Evolutionary conservation across 2,329 filamentous ascomycete genomes (phyloP).

Genomic region (Colletotrichum orbiculare): DNA sequence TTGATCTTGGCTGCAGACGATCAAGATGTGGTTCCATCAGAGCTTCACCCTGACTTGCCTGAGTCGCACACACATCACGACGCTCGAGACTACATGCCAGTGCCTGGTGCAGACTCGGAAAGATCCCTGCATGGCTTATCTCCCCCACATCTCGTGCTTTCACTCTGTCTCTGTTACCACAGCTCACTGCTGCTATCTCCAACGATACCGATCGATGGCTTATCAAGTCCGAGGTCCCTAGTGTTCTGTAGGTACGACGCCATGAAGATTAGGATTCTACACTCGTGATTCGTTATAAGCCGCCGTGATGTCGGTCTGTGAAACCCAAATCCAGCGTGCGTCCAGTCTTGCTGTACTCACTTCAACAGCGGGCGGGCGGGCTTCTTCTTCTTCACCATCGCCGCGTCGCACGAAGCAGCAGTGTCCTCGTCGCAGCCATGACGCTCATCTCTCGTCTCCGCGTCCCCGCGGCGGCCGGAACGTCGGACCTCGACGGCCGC

Average conservation of each 20-base stretch:
- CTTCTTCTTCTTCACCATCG: neutral
- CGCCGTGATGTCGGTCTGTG: neutral
- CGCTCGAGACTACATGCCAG: no score
- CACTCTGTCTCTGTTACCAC: neutral
- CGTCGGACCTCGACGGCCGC: slow-evolving; percentile 38
- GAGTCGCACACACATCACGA: no score
- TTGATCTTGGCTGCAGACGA: no score
- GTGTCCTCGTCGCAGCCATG: slow-evolving; percentile 4
- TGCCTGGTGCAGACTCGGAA: neutral
- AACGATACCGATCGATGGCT: slow-evolving; percentile 7
- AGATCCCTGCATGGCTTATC: slow-evolving; percentile 31
- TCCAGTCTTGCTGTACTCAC: no score
- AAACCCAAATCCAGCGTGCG: neutral
- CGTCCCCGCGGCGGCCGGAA: slow-evolving; percentile 25
- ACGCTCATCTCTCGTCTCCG: slow-evolving; percentile 25
- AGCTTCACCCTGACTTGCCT: no score
- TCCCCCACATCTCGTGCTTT: slow-evolving; percentile 18
- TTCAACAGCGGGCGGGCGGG: slow-evolving; percentile 2
- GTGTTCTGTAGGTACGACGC: neutral
- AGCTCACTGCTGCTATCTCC: slow-evolving; percentile 13
- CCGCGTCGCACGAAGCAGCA: neutral
- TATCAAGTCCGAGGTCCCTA: neutral
- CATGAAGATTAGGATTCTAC: slow-evolving; percentile 2
- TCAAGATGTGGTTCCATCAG: no score
- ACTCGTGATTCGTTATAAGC: slow-evolving; percentile 24